Evolutionary conservation across 2,329 filamentous ascomycete species (phyloP), one percentile per base, ranked within the genome.

Genomic region (Exophiala alcalophila): DNA sequence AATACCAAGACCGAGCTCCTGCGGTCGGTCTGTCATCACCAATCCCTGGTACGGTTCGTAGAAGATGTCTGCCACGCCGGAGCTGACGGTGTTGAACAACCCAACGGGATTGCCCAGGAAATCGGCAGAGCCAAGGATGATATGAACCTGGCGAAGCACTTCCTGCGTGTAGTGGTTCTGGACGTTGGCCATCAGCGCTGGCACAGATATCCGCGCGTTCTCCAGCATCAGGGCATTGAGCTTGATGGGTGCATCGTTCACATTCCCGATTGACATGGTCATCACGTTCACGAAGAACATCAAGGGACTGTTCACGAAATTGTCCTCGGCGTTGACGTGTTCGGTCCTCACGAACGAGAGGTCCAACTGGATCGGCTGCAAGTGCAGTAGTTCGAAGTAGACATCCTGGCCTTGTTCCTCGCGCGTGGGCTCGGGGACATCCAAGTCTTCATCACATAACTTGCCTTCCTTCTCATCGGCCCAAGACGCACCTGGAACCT

Each of bases 281-380:
- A 98, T 82, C 55, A 97, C 87, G 60, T 98, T 97, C 64, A 97
- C 82, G 62, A 96, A 90, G 70, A 97, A 98, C 90, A 97, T 97
- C 64, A 98, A 76, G 1, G 94, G 94, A 60, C 95, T 98, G 28
- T 80, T 81, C 1, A 88, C 88, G 32, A 89, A 85, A 56, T 92
- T 94, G 63, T 97, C 90, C 63, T 97, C 91, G 2, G 87, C 91
- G 53, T 98, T 98, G 68, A 98, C 85, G 8, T 89, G 81, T 64
- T 98, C 92, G 0, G 92, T 98, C 14, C 92, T 84, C 64, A 98
- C 94, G 61, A 98, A 96, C 1, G 92, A 97, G 39, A 98, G 71
- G 68, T 98, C 89, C 34, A 98, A 78, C 65, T 98, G 94, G 86
- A 97, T 97, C 0, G 92, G 94, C 62, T 98, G 94, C 39, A 98